Base-by-base conservation (phyloP, 345 rosid species). In the Cardamine chenopodiifolia region DNA sequence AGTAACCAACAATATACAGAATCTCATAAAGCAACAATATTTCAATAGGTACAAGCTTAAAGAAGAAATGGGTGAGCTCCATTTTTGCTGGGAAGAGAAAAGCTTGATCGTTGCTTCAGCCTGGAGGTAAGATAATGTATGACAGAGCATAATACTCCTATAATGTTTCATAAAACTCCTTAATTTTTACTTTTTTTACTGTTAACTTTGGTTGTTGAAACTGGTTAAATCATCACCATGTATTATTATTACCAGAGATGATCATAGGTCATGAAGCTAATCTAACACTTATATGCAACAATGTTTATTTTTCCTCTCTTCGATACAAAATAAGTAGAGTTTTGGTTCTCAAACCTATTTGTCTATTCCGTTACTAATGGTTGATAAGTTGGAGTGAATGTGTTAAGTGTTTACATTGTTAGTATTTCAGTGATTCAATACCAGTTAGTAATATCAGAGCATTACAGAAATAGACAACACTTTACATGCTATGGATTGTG, bases 21-120 rank as follows among this genome's bases (percentile, higher is more conserved):
- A 79, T 13, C 83, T 89, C 49, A 84, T 84, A 50, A 83, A 78
- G 78, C 79, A 78, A 72, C 77, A 86, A 67, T 92, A 95, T 65
- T 87, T 89, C 73, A 82, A 84, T 72, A 85, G 81, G 75, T 95
- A 85, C 64, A 82, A 71, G 72, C 31, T 90, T 68, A 84, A 85
- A 72, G 92, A 90, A 67, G 93, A 89, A 10, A 68, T 75, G 69
- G 91, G 87, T 29, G 86, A 83, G 7, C 88, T 95, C 45, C 97
- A 87, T 65, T 90, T 95, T 68, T 89, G 91, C 39, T 95, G 99
- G 99, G 90, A 87, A 42, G 96, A 85, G 52, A 94, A 85, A 82
- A 86, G 86, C 83, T 86, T 95, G 80, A 87, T 88, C n/a, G 87
- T 90, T 66, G 87, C 97, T 76, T 95, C 97, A 6, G 97, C 90